Conservation (phyloP, 192 early-diverging fungal genomes). For the Irineochytrium annulatum region DNA sequence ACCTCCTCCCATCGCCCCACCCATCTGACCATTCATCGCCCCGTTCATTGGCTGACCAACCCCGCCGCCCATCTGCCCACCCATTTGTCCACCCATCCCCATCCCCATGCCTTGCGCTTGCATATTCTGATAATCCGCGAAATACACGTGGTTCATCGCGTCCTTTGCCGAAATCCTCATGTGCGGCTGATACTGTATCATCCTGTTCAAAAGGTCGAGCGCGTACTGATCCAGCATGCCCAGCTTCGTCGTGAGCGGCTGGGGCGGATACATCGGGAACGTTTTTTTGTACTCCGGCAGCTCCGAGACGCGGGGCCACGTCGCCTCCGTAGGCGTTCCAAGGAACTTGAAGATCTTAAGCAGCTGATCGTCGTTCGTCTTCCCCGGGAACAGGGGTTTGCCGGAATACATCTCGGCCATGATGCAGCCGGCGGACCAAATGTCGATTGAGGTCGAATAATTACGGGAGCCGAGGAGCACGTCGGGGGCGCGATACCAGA, state of each 20-base stretch:
- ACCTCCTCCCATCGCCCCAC: no score
- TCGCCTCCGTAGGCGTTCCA: slow-evolving; percentile 60
- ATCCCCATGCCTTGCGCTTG: no score
- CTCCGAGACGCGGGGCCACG: slow-evolving; percentile 83
- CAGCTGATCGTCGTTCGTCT: slow-evolving; percentile 84
- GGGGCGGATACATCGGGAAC: slow-evolving; percentile 68
- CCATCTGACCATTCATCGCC: no score
- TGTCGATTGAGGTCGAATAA: slow-evolving; percentile 94
- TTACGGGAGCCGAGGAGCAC: slow-evolving; percentile 90
- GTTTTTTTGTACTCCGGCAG: slow-evolving; percentile 83
- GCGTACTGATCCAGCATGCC: slow-evolving; percentile 78
- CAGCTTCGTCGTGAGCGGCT: slow-evolving; percentile 64
- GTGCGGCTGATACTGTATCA: slow-evolving; percentile 78
- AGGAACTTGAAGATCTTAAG: slow-evolving; percentile 85
- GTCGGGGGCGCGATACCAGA: slow-evolving; percentile 97
- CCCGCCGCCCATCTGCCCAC: no score
- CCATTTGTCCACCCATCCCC: no score
- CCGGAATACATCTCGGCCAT: slow-evolving; percentile 82
- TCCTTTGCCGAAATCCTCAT: slow-evolving; percentile 74
- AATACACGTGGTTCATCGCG: slow-evolving; percentile 58
- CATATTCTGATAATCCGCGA: slow-evolving; percentile 68
- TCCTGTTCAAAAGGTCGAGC: slow-evolving; percentile 72
- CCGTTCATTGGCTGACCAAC: no score
- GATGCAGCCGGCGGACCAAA: slow-evolving; percentile 98
- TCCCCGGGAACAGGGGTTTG: slow-evolving; percentile 91